phyloP scores from a whole-genome alignment of 2,329 filamentous ascomycete genomes.

The Penicillium sp. region DNA sequence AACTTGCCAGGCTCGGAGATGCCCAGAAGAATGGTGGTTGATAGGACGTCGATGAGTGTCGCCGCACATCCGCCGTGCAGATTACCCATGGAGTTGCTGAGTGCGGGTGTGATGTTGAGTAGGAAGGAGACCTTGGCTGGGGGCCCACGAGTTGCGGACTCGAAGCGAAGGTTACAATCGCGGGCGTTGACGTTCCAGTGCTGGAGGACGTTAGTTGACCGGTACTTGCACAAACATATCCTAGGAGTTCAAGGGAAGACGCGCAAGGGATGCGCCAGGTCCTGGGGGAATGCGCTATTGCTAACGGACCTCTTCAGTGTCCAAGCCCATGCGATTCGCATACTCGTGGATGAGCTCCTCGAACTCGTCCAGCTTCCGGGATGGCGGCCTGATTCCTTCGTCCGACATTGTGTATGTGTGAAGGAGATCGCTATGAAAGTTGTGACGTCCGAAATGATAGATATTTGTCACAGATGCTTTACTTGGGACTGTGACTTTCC shows the following conservation, averaged over 20 bases:
- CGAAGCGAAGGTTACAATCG: slow-evolving; percentile 41
- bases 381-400: slow-evolving; percentile 22
- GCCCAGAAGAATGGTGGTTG: slow-evolving; percentile 61
- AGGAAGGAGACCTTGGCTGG: slow-evolving; percentile 40
- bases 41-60: slow-evolving; percentile 69
- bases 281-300: neutral
- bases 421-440: neutral
- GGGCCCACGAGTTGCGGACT: slow-evolving; percentile 42
- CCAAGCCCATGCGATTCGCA: slow-evolving; percentile 27
- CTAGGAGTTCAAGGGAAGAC: neutral
- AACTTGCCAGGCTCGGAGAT: slow-evolving; percentile 64
- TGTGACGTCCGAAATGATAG: neutral
- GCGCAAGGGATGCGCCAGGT: neutral
- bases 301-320: slow-evolving; percentile 26
- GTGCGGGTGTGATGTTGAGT: slow-evolving; percentile 73
- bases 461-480: neutral
- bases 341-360: slow-evolving; percentile 37
- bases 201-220: slow-evolving; percentile 25
- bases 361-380: slow-evolving; percentile 37
- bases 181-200: slow-evolving; percentile 36
- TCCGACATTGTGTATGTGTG: slow-evolving; percentile 22
- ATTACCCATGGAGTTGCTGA: slow-evolving; percentile 91
- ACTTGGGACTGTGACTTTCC: slow-evolving; percentile 1
- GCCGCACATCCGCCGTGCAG: slow-evolving; percentile 80
- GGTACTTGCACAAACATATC: neutral